Evolutionary conservation across 2,329 filamentous ascomycete species (phyloP).

Genomic region (Paramyrothecium roridum): DNA sequence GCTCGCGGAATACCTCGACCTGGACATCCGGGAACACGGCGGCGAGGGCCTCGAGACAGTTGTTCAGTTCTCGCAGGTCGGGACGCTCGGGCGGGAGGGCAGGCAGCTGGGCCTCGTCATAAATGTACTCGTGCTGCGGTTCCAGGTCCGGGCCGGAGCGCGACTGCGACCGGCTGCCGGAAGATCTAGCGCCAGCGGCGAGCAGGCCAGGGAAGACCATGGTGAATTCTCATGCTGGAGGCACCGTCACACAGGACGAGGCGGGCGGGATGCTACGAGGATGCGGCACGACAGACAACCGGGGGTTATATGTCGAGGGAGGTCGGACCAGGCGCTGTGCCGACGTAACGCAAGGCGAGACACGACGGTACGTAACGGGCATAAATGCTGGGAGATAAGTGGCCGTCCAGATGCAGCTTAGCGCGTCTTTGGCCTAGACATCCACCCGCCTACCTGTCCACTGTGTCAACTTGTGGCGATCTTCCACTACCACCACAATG

Average conservation of each 20-base stretch:
- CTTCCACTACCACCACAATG: no score
- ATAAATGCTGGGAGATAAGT: no score
- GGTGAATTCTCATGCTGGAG: conserved; percentile 33
- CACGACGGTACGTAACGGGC: no score
- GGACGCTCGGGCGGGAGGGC: conserved; percentile 48
- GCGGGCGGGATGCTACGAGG: conserved; percentile 2
- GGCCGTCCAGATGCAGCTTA: no score
- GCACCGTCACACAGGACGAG: conserved; percentile 2
- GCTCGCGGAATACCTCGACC: conserved; percentile 77
- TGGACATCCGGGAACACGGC: conserved; percentile 79
- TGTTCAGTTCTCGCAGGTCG: conserved; percentile 68
- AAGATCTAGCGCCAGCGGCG: conserved; percentile 35
- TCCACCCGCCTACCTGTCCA: no score
- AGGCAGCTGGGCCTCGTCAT: conserved; percentile 52
- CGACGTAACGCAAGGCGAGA: no score
- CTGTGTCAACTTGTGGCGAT: no score
- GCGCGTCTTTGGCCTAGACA: no score
- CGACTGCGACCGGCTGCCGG: conserved; percentile 25
- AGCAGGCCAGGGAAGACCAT: conserved; percentile 51
- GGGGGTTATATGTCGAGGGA: conserved; percentile 3
- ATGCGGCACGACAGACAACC: not conserved
- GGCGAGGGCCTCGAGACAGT: conserved; percentile 63
- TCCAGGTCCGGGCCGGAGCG: conserved; percentile 20
- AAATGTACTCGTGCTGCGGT: conserved; percentile 43
- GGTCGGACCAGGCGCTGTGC: conserved; percentile 2